Evolutionary conservation across 306 rosid genomes (phyloP).

Genomic region (Quercus parvula): DNA sequence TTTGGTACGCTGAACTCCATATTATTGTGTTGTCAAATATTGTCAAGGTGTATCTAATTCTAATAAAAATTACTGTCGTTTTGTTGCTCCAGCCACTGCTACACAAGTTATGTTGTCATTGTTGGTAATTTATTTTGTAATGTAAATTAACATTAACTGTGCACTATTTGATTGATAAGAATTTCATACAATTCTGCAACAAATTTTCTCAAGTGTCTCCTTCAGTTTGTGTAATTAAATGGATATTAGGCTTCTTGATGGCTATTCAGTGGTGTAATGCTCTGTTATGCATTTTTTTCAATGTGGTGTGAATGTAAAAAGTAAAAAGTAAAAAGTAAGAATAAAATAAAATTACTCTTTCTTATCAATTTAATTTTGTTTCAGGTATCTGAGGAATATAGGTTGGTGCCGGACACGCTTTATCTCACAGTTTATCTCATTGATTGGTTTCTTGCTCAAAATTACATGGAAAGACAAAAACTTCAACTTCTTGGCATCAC

Average conservation of each 20-base stretch:
- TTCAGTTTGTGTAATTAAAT: not conserved
- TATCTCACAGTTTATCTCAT: constrained; percentile 77
- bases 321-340: no score
- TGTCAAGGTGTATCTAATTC: not conserved
- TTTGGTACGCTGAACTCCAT: not conserved
- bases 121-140: not conserved
- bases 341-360: not conserved
- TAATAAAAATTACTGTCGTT: not conserved
- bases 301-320: no score
- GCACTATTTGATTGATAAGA: not conserved
- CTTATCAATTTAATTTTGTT: constrained; percentile 18
- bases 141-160: not conserved
- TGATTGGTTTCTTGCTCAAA: constrained; percentile 81
- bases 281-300: no score
- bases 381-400: constrained; percentile 91
- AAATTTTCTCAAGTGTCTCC: not conserved
- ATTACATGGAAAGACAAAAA: constrained; percentile 58
- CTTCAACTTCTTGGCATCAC: constrained; percentile 95
- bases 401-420: constrained; percentile 73
- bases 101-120: not conserved
- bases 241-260: not conserved
- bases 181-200: not conserved
- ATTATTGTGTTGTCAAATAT: not conserved
- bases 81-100: not conserved
- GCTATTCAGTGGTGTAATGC: not conserved